Percentiles rank a stretch among this genome's conserved stretches.
These are phyloP conservation scores for Exophiala xenobiotica DNA, from an alignment of 2,329 filamentous ascomycete genomes.

Conservation along the genomic window DNA sequence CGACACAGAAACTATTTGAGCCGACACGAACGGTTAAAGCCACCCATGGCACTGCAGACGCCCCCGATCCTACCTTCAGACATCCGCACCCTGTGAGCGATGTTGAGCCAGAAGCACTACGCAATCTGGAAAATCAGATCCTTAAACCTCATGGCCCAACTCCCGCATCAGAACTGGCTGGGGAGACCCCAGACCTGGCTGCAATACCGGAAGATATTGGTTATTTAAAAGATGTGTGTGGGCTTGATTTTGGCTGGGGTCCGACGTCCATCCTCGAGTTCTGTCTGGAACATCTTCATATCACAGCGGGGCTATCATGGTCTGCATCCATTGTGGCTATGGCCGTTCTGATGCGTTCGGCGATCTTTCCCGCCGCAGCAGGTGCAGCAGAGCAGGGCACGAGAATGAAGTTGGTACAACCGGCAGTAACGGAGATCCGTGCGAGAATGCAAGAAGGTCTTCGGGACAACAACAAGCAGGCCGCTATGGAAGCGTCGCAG, in stretches of 20 bases:
- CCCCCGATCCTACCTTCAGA: constrained; percentile 14
- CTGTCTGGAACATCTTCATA: constrained; percentile 77
- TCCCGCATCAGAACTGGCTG: not conserved
- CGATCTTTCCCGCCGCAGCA: constrained; percentile 66
- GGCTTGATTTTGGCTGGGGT: constrained; percentile 84
- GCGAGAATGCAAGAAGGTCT: constrained; percentile 52
- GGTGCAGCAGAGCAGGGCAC: constrained; percentile 62
- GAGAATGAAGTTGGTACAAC: constrained; percentile 61
- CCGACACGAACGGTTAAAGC: constrained; percentile 25
- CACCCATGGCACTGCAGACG: constrained; percentile 25
- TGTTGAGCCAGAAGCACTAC: constrained; percentile 20
- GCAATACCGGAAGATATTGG: constrained; percentile 73
- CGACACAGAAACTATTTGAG: constrained; percentile 10
- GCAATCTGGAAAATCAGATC: constrained; percentile 19
- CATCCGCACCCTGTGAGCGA: constrained; percentile 9
- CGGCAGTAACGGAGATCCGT: constrained; percentile 56
- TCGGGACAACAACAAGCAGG: constrained; percentile 47
- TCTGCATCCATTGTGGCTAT: constrained; percentile 70
- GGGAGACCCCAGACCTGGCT: constrained; percentile 39
- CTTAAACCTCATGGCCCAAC: constrained; percentile 17
- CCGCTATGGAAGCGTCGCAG: constrained; percentile 46
- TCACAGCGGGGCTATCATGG: constrained; percentile 76
- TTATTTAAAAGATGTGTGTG: constrained; percentile 71
- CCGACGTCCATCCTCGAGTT: constrained; percentile 72
- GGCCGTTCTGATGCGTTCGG: constrained; percentile 63